A percentile compares a stretch with the other conserved stretches of the same genome.
phyloP scores from a whole-genome alignment of 2,329 filamentous ascomycete genomes.

The Neofusicoccum parvum region DNA sequence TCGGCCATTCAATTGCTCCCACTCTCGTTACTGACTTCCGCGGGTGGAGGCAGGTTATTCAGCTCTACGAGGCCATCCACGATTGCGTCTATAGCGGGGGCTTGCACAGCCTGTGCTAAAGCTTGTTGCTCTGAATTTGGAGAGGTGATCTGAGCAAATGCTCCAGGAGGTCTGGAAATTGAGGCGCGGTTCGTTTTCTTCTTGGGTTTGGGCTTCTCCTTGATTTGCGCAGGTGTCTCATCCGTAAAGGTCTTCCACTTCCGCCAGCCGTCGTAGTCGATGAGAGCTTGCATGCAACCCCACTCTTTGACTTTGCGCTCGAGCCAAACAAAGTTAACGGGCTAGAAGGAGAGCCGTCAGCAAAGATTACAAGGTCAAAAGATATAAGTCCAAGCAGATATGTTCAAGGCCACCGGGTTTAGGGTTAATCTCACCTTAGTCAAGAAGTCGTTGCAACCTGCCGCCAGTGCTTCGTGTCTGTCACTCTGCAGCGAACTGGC shows the following conservation, averaged over 20 bases:
- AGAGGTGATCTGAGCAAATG: neutral
- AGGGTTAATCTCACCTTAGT: conserved; percentile 71
- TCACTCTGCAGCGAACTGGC: conserved; percentile 94
- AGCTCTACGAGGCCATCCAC: conserved; percentile 4
- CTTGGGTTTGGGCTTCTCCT: conserved; percentile 28
- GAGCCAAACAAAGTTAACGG: conserved; percentile 96
- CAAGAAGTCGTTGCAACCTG: conserved; percentile 96
- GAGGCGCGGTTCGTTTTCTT: conserved; percentile 21
- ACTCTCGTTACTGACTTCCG: neutral
- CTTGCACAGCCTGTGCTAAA: conserved; percentile 6
- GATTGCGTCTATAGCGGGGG: neutral
- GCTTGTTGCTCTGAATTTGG: conserved; percentile 8
- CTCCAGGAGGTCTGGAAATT: conserved; percentile 1
- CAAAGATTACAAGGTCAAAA: neutral
- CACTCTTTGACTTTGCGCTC: conserved; percentile 98
- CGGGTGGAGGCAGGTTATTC: neutral
- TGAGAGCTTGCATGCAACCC: conserved; percentile 99
- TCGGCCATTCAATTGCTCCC: neutral
- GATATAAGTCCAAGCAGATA: too few relatives aligned
- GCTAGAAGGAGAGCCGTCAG: conserved; percentile 54
- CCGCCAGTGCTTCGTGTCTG: conserved; percentile 89
- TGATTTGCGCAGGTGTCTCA: conserved; percentile 36
- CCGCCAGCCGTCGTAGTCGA: conserved; percentile 97
- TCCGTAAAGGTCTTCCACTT: conserved; percentile 84
- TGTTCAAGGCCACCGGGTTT: too few relatives aligned